These are phyloP conservation scores for Monilinia fructigena DNA, from an alignment of 2,329 filamentous ascomycete species.

Conservation along the genomic window DNA sequence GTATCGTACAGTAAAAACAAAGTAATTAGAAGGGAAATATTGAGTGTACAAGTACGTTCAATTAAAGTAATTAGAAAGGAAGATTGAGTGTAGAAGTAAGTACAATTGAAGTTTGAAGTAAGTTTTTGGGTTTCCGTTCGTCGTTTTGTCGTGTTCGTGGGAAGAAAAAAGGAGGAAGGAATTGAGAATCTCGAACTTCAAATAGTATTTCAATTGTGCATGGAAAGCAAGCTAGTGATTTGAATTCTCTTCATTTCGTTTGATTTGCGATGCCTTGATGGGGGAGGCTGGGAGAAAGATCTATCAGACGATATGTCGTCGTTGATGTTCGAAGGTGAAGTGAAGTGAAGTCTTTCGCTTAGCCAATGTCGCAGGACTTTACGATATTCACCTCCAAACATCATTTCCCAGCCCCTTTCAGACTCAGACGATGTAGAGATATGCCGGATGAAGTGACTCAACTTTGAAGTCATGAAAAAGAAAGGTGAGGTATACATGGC, in stretches of 20 bases:
- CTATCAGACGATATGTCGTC: not conserved
- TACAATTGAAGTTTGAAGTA: not conserved
- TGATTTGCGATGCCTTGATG: not conserved
- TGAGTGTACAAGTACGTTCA: not conserved
- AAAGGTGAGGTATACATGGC: not conserved
- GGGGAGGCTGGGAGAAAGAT: not conserved
- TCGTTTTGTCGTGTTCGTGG: not conserved
- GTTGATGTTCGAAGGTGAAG: not conserved
- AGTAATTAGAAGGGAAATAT: not conserved
- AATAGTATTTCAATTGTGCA: not conserved
- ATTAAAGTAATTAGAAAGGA: not conserved
- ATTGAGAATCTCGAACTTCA: not conserved
- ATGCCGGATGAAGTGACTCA: too few species aligned
- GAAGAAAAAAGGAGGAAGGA: not conserved
- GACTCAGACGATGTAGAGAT: not conserved
- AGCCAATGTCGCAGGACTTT: not conserved
- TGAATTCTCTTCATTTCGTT: not conserved
- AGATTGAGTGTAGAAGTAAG: not conserved
- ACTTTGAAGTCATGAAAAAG: accelerated
- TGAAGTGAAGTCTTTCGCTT: not conserved
- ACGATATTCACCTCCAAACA: not conserved
- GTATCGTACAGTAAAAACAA: not conserved
- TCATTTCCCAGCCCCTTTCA: not conserved
- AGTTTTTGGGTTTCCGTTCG: not conserved
- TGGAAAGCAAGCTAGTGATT: not conserved